phyloP scores from a whole-genome alignment of 2,329 filamentous ascomycete genomes.

The Pyricularia pennisetigena region DNA sequence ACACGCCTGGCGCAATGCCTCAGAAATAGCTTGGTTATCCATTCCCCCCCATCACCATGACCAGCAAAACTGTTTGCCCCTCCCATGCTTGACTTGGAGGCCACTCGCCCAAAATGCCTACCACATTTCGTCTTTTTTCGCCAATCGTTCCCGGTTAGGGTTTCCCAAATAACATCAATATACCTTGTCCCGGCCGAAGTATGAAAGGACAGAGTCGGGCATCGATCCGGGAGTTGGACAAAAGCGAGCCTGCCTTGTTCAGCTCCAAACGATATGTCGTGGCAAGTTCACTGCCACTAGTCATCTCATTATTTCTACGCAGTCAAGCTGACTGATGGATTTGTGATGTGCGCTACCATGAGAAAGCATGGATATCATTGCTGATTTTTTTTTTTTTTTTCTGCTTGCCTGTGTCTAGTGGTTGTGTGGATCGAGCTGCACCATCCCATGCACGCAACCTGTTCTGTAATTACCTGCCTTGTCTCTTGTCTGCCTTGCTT shows the following conservation, averaged over 20 bases:
- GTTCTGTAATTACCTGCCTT: not conserved
- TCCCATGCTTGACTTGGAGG: not conserved
- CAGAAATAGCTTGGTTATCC: conserved; percentile 27
- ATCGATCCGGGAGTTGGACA: not conserved
- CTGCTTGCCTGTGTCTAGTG: not conserved
- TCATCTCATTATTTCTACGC: not conserved
- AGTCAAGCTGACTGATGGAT: not conserved
- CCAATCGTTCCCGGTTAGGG: not conserved
- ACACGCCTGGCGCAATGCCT: conserved; percentile 40
- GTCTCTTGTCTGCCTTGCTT: too few species aligned
- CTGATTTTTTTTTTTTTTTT: not conserved
- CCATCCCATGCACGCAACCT: not conserved
- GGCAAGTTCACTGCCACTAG: not conserved
- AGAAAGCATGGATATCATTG: not conserved
- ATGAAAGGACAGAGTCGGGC: not conserved
- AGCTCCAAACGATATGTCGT: not conserved
- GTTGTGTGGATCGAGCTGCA: not conserved
- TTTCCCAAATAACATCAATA: not conserved
- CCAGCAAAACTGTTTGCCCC: not conserved
- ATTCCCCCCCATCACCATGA: conserved; percentile 13
- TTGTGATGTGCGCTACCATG: not conserved
- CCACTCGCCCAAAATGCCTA: not conserved
- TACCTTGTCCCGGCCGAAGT: not conserved
- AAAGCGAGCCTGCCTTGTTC: not conserved
- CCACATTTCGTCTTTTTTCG: not conserved